Percentiles rank a stretch among this genome's conserved stretches.
Evolutionary conservation across 2,329 filamentous ascomycete species (phyloP).

Genomic region (Trichoderma endophyticum): DNA sequence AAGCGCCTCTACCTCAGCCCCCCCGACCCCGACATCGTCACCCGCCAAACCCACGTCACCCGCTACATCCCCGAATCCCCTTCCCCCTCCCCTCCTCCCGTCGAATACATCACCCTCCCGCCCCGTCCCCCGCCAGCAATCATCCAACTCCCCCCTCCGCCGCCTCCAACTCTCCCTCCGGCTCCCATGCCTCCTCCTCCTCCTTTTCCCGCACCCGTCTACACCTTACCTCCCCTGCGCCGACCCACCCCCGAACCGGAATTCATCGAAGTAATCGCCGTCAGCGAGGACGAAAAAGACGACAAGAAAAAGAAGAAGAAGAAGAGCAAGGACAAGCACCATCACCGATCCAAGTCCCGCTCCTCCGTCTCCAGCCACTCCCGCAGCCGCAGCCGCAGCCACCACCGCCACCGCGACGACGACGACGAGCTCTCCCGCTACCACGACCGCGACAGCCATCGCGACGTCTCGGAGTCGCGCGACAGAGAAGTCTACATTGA

Average conservation of each 20-base stretch:
- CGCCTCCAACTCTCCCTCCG: conserved; percentile 22
- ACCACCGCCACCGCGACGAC: conserved; percentile 5
- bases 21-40: conserved; percentile 38
- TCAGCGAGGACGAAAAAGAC: conserved; percentile 28
- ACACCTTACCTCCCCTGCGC: conserved; percentile 22
- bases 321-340: conserved; percentile 10
- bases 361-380: conserved; percentile 21
- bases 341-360: conserved; percentile 26
- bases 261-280: conserved; percentile 39
- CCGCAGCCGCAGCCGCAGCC: conserved; percentile 26
- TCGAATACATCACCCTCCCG: conserved; percentile 17
- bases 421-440: not conserved
- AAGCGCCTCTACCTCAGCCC: conserved; percentile 43
- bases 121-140: conserved; percentile 24
- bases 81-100: conserved; percentile 31
- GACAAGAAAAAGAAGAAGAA: conserved; percentile 21
- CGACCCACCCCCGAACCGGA: conserved; percentile 28
- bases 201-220: not conserved
- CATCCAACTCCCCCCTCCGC: conserved; percentile 19
- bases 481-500: conserved; percentile 49
- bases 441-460: not conserved
- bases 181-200: conserved; percentile 22
- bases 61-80: conserved; percentile 37
- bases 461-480: conserved; percentile 23
- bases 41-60: conserved; percentile 37